Base-by-base conservation (phyloP, 768 basidiomycete genomes). In the Phaeolepiota aurea region DNA sequence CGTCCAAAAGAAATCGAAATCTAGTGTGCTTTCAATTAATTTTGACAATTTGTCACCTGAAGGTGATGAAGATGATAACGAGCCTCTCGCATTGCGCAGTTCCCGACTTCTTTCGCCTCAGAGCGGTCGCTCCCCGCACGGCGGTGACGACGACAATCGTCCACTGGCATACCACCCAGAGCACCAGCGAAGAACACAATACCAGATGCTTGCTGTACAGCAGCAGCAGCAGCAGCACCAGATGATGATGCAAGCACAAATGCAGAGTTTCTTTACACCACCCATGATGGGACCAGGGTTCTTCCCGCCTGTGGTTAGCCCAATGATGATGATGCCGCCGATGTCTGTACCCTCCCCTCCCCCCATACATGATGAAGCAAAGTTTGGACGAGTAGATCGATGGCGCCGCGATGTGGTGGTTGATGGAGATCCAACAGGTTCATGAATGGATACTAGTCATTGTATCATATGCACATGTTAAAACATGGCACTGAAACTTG, bases 341-440 rank as follows among this genome's bases (percentile, higher is more conserved):
- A 58, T 76, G 51, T 59, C 65, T 10, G 61, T 72, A 22, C 71
- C 77, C 21, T 78, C 81, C 1, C 80, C 82, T 18, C 80, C 82
- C 11, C 79, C 78, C 5, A 53, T 69, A 30, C 73, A 72, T 16
- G 87, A 89, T 43, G 63, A 74, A 28, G 69, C 65, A 23, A 89
- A 87, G 54, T 82, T 71, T 46, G 74, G 72, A 5, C 68, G 74
- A 3, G 87, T 90, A 19, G 87, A 90, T 56, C 74, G 74, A 45
- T 90, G 87, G 87, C 76, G 87, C 48, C 78, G 72, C 46, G 77
- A 86, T 50, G 84, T 90, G 33, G 78, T 75, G 13, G 76, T 82
- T 9, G 84, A 84, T 48, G 81, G 79, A n/a, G 68, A 76, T 42
- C 28, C 38, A 3, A 43, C 21, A 25, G 14, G 40, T 43, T 7